Percentiles rank a stretch among this genome's conserved stretches.
These are phyloP conservation scores for Pythium periplocum DNA, from an alignment of 352 stramenopile genomes.

Conservation along the genomic window DNA sequence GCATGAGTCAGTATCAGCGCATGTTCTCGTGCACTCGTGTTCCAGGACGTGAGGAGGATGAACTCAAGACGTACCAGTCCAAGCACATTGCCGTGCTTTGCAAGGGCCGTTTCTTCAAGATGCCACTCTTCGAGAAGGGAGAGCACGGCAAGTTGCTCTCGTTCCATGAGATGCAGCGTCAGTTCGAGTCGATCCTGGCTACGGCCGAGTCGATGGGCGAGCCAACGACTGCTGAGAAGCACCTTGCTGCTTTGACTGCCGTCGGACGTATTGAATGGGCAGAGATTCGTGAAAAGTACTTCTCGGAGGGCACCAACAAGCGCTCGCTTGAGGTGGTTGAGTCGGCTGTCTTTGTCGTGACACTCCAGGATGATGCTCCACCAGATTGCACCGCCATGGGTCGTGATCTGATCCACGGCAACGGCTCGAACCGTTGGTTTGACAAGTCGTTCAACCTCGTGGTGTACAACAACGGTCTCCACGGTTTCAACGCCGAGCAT, in stretches of 20 bases:
- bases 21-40: slow-evolving; percentile 90
- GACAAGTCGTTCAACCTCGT: slow-evolving; percentile 97
- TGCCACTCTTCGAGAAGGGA: slow-evolving; percentile 80
- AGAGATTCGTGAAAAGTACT: slow-evolving; percentile 84
- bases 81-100: slow-evolving; percentile 88
- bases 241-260: slow-evolving; percentile 77
- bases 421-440: slow-evolving; percentile 94
- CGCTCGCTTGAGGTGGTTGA: slow-evolving; percentile 74
- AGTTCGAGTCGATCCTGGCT: slow-evolving; percentile 67
- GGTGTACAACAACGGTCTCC: slow-evolving; percentile 92
- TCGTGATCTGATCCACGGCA: slow-evolving; percentile 79
- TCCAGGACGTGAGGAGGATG: slow-evolving; percentile 79
- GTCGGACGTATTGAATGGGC: slow-evolving; percentile 84
- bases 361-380: slow-evolving; percentile 60
- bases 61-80: slow-evolving; percentile 68
- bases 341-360: slow-evolving; percentile 72
- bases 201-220: slow-evolving; percentile 34
- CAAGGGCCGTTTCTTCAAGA: slow-evolving; percentile 85
- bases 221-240: slow-evolving; percentile 31
- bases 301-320: slow-evolving; percentile 86
- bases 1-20: slow-evolving; percentile 88
- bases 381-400: slow-evolving; percentile 63
- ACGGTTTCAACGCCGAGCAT: slow-evolving; percentile 93
- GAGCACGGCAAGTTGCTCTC: slow-evolving; percentile 66
- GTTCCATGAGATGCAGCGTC: slow-evolving; percentile 73